Evolutionary conservation across 73 alveolate species (phyloP).

Genomic region (Paramecium caudatum): DNA sequence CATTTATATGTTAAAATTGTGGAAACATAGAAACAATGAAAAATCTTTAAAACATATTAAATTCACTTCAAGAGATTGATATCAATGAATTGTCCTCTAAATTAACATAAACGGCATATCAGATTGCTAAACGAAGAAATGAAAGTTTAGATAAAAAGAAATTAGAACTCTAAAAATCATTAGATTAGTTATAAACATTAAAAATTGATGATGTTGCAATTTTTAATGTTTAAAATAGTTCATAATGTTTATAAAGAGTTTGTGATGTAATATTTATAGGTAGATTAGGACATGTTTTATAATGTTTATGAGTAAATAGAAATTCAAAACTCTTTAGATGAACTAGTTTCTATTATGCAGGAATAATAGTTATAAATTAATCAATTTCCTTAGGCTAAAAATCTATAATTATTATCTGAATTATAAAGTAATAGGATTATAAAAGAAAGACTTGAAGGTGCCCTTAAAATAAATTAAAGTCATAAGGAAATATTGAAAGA

Average conservation of each 20-base stretch:
- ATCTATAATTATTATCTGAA: neutral
- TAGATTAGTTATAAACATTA: neutral
- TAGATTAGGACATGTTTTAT: slow-evolving; percentile 11
- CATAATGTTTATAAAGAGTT: slow-evolving; percentile 41
- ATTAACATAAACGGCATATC: neutral
- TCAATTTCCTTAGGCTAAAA: slow-evolving; percentile 23
- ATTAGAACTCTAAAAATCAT: slow-evolving; percentile 20
- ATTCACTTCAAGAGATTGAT: slow-evolving; percentile 3
- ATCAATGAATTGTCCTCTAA: slow-evolving; percentile 8
- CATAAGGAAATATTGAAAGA: slow-evolving; percentile 56
- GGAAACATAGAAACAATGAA: slow-evolving; percentile 24
- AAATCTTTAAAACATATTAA: neutral
- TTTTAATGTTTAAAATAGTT: slow-evolving; percentile 32
- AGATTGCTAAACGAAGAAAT: neutral
- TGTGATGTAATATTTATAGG: slow-evolving; percentile 25
- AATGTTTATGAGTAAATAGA: slow-evolving; percentile 45
- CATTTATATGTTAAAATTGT: slow-evolving; percentile 36
- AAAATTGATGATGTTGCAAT: neutral
- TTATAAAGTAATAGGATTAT: neutral
- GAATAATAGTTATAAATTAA: neutral
- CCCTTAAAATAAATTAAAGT: slow-evolving; percentile 36
- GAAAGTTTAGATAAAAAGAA: neutral
- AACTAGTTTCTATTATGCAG: neutral
- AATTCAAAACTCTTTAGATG: slow-evolving; percentile 10
- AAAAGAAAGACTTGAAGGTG: slow-evolving; percentile 59